Evolutionary conservation across 768 basidiomycete genomes (phyloP).

Genomic region (Psilocybe tampanensis): DNA sequence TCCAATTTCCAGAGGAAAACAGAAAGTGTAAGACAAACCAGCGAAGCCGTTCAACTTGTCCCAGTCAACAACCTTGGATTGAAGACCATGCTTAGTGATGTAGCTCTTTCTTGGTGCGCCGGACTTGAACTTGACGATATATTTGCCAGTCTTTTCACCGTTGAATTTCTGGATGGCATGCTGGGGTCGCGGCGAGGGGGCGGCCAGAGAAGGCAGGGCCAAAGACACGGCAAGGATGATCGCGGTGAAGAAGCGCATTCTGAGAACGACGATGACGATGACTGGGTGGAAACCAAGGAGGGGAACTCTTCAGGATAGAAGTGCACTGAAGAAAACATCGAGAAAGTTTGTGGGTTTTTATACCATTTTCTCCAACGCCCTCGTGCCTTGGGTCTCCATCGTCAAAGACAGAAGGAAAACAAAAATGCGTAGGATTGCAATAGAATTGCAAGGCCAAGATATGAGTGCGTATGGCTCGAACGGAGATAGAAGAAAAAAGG

Average conservation of each 20-base stretch:
- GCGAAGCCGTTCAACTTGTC: slow-evolving; percentile 27
- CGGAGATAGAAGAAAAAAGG: background rate
- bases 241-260: slow-evolving; percentile 9
- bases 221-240: slow-evolving; percentile 6
- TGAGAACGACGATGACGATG: background rate
- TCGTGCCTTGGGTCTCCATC: background rate
- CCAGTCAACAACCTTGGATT: slow-evolving; percentile 12
- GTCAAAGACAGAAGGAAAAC: background rate
- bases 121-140: slow-evolving; percentile 26
- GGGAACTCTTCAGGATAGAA: slow-evolving; percentile 3
- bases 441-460: background rate
- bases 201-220: background rate
- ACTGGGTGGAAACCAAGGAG: background rate
- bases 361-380: background rate
- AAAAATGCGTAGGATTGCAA: background rate
- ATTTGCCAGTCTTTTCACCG: slow-evolving; percentile 6
- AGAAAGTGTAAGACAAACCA: slow-evolving; percentile 8
- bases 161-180: slow-evolving; percentile 2
- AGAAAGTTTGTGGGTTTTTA: background rate
- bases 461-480: background rate
- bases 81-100: slow-evolving; percentile 8
- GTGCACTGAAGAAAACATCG: background rate
- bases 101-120: slow-evolving; percentile 8
- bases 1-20: background rate
- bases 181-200: background rate